Percentiles rank a stretch among this genome's conserved stretches.
Evolutionary conservation across 805 yeast species (phyloP).

Genomic region (Pichia heedii): DNA sequence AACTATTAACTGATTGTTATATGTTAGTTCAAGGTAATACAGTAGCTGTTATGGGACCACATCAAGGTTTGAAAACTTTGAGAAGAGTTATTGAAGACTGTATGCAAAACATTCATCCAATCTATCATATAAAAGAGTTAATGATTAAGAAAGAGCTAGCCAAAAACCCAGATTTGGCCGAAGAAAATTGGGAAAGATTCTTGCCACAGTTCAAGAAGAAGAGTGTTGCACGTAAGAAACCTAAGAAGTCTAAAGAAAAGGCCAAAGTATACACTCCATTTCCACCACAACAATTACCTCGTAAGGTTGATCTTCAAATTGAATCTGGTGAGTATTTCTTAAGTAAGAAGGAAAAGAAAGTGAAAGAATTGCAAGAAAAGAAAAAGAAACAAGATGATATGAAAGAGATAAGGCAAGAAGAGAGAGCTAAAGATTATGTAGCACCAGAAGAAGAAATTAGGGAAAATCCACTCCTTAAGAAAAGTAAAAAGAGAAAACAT

Average conservation of each 20-base stretch:
- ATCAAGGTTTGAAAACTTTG: conserved; percentile 81
- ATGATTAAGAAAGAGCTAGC: conserved; percentile 96
- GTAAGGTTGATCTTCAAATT: conserved; percentile 94
- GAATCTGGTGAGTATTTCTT: conserved; percentile 98
- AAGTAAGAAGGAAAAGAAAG: conserved; percentile 73
- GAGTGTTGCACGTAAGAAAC: conserved; percentile 89
- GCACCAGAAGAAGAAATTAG: conserved; percentile 70
- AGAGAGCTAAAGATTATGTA: conserved; percentile 66
- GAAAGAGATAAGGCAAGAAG: conserved; percentile 54
- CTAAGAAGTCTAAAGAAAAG: conserved; percentile 50
- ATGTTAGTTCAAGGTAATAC: conserved; percentile 96
- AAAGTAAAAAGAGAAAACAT: conserved; percentile 23
- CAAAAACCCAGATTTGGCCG: conserved; percentile 88
- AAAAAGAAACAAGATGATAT: conserved; percentile 67
- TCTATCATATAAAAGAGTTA: conserved; percentile 91
- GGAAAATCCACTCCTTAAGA: conserved; percentile 28
- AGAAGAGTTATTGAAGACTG: conserved; percentile 96
- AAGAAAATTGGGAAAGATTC: conserved; percentile 95
- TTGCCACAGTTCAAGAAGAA: conserved; percentile 94
- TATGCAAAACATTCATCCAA: conserved; percentile 96
- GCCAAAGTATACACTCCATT: conserved; percentile 91
- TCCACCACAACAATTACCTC: conserved; percentile 96
- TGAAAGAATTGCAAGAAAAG: conserved; percentile 64
- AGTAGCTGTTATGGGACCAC: conserved; percentile 95
- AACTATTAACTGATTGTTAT: conserved; percentile 89